Evolutionary conservation across 2,329 filamentous ascomycete species (phyloP), one percentile per base, ranked within the genome.

Genomic region (Ploettnerulaceae sp.): DNA sequence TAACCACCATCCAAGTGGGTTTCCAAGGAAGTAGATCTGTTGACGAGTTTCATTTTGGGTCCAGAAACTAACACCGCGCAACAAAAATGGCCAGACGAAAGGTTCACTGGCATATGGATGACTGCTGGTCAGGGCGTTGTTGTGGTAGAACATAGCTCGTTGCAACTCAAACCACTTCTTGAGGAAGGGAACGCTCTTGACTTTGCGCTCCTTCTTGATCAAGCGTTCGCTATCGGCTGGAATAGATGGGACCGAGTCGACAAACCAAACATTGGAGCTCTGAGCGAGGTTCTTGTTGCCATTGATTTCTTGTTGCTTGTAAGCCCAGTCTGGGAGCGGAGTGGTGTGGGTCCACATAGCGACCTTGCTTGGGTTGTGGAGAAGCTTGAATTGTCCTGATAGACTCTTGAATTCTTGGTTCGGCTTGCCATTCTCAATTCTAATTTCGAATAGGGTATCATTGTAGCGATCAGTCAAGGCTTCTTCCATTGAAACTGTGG

Each of bases 331-430:
- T 4, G 93, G 93, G n/a, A 98, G 79, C 39, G 93, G 88, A 49
- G 82, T 93, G 26, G 86, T 86, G 67, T 97, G 91, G 21, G 93
- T 98, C 93, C 93, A 98, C 91, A 98, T 95, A 56, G 93, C 91
- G 40, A 98, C 93, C 67, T 94, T 95, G 67, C 89, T 94, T 6
- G 91, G 89, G 62, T 86, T 81, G 68, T 98, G 93, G 59, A 98
- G 80, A 50, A 98, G 77, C 71, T 96, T 97, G 79, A 98, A 96
- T 69, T 95, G 86, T 52, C 89, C 84, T 7, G 91, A 83, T 64
- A 95, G 79, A 52, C 86, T 91, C 73, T 89, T 91, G 74, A 97
- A 95, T 47, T 91, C 82, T 62, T 91, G 85, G 20, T 76, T 75
- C 33, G 74, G 64, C 70, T 96, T 96, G 61, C 83, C 88, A 55